A percentile compares a stretch with the other conserved stretches of the same genome.
Evolutionary conservation across 2,329 filamentous ascomycete species (phyloP).

Genomic region (Dothideomycetes sp.): DNA sequence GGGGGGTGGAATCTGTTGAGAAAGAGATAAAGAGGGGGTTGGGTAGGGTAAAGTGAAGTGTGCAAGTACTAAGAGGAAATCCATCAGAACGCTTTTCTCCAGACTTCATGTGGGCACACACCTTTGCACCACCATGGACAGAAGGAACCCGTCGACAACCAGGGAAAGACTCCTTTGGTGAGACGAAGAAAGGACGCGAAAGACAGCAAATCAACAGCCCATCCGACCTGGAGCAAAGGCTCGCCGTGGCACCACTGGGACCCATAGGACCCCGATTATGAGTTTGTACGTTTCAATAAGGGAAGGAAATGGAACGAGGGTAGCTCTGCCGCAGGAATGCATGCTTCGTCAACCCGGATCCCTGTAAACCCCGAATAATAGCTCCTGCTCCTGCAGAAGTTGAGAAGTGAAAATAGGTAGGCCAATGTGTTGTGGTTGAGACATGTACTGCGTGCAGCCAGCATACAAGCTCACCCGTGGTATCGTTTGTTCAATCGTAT

Average conservation of each 20-base stretch:
- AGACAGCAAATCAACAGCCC: slow-evolving; percentile 5
- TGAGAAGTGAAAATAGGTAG: slow-evolving; percentile 12
- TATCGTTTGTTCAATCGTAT: slow-evolving; percentile 3
- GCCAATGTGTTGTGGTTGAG: slow-evolving; percentile 9
- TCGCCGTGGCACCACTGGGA: slow-evolving; percentile 7
- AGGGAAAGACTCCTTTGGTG: slow-evolving; percentile 2
- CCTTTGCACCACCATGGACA: not conserved
- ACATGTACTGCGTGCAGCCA: slow-evolving; percentile 6
- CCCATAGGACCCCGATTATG: slow-evolving; percentile 11
- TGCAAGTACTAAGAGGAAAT: not conserved
- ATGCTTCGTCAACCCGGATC: not conserved
- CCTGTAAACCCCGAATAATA: not conserved
- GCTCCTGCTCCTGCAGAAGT: slow-evolving; percentile 12
- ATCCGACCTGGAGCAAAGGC: slow-evolving; percentile 10
- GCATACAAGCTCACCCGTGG: slow-evolving; percentile 9
- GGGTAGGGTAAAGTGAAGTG: too few relatives aligned
- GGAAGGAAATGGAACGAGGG: slow-evolving; percentile 11
- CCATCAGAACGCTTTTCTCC: slow-evolving; percentile 9
- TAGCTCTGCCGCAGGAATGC: not conserved
- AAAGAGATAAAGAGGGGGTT: not conserved
- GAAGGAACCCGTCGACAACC: slow-evolving; percentile 2
- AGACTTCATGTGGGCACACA: slow-evolving; percentile 1
- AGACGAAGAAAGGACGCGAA: slow-evolving; percentile 1
- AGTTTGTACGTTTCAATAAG: slow-evolving; percentile 9
- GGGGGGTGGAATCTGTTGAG: slow-evolving; percentile 4